Evolutionary conservation across 2,329 filamentous ascomycete genomes (phyloP).

Genomic region (Helotiales sp.): DNA sequence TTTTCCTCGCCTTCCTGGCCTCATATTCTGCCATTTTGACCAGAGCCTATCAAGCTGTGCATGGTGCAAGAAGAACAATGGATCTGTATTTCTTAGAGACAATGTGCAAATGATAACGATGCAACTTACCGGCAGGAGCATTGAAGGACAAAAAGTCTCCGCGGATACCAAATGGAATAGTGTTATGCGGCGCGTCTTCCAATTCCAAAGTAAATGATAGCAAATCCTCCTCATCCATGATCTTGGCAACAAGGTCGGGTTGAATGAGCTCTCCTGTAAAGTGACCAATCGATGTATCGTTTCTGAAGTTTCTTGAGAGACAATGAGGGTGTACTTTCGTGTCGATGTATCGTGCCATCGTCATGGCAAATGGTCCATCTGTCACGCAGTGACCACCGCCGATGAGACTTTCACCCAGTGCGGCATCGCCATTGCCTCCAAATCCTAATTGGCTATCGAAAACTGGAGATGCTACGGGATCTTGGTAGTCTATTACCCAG

Average conservation of each 20-base stretch:
- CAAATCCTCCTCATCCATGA: neutral
- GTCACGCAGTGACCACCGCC: neutral
- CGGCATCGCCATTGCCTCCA: neutral
- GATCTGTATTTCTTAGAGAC: neutral
- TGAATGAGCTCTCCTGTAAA: neutral
- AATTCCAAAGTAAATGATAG: neutral
- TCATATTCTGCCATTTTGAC: neutral
- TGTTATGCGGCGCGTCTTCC: neutral
- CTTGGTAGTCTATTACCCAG: neutral
- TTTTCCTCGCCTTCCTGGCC: neutral
- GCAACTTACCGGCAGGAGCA: neutral
- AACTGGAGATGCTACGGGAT: neutral
- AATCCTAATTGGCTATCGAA: neutral
- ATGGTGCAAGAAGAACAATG: neutral
- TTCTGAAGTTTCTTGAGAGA: neutral
- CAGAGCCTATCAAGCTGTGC: neutral
- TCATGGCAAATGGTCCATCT: neutral
- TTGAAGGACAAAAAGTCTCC: neutral
- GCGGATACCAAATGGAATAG: neutral
- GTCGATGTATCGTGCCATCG: neutral
- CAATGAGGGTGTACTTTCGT: neutral
- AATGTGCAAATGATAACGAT: neutral
- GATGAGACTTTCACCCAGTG: neutral
- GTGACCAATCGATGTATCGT: neutral
- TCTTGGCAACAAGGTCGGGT: neutral